Conservation (phyloP, 768 basidiomycete species). For the Cubamyces sp. region DNA sequence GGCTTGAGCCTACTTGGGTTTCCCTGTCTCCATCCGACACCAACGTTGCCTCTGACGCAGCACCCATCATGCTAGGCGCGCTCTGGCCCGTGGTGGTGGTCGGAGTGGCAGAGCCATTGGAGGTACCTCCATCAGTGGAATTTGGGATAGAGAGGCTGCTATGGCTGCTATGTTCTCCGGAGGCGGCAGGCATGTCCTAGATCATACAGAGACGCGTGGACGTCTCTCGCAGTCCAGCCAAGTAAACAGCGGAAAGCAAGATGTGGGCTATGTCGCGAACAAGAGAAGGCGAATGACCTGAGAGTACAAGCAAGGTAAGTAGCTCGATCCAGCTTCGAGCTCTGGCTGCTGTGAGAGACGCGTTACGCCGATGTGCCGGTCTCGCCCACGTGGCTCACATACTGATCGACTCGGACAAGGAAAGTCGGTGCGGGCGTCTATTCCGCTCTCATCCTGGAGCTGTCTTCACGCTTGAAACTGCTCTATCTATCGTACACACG, state of each 20-base stretch:
- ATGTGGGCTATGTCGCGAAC: no score
- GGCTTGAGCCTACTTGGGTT: conserved; percentile 4
- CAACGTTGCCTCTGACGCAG: conserved; percentile 1
- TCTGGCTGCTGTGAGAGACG: neutral
- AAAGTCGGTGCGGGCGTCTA: no score
- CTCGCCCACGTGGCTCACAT: conserved; percentile 4
- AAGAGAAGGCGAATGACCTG: neutral
- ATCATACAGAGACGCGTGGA: neutral
- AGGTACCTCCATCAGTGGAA: conserved; percentile 13
- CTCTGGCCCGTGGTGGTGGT: conserved; percentile 8
- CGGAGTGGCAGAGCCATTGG: conserved; percentile 9
- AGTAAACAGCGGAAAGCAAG: neutral
- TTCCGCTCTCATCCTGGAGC: no score
- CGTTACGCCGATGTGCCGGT: conserved; percentile 11
- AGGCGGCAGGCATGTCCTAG: conserved; percentile 8
- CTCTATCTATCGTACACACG: no score
- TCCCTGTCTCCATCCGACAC: conserved; percentile 7
- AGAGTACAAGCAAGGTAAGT: neutral
- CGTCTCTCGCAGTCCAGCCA: neutral
- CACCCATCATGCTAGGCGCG: neutral
- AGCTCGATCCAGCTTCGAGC: neutral
- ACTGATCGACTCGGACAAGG: no score
- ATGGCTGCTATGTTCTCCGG: conserved; percentile 9
- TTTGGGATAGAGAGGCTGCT: conserved; percentile 10
- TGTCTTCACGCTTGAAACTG: no score